Conservation (phyloP, 2,329 filamentous ascomycete species). For the Penicillium sp. region DNA sequence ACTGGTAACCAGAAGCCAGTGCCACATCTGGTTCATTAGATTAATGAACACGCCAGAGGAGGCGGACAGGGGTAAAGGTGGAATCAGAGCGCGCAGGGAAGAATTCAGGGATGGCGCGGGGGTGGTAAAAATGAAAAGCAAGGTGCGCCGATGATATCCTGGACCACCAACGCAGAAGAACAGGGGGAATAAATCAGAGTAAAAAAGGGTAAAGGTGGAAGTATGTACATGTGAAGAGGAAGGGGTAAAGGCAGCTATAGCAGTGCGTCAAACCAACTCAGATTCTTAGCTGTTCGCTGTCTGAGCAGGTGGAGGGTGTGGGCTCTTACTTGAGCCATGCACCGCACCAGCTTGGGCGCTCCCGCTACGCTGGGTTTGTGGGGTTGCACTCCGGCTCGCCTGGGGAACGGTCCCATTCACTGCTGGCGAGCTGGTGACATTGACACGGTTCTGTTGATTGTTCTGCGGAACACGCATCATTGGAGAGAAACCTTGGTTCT, state of each 20-base stretch:
- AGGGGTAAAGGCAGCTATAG: conserved; percentile 6
- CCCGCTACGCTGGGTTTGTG: conserved; percentile 53
- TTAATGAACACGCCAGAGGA: conserved; percentile 25
- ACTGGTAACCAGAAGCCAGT: conserved; percentile 34
- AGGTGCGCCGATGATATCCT: conserved; percentile 24
- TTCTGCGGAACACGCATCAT: conserved; percentile 59
- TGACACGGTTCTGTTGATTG: conserved; percentile 49
- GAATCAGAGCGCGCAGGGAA: conserved; percentile 28
- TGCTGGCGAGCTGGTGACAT: conserved; percentile 50
- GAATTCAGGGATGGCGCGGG: conserved; percentile 10
- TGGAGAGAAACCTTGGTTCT: conserved; percentile 59
- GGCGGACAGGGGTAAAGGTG: conserved; percentile 11
- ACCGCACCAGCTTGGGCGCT: conserved; percentile 49
- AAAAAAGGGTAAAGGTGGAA: conserved; percentile 24
- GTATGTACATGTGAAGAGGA: conserved; percentile 43
- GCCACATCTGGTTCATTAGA: conserved; percentile 29
- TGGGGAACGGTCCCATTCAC: conserved; percentile 52
- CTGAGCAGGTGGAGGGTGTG: conserved; percentile 50
- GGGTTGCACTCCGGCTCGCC: conserved; percentile 53
- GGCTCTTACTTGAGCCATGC: conserved; percentile 49
- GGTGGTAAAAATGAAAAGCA: conserved; percentile 14
- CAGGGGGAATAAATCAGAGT: conserved; percentile 30
- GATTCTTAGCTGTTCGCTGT: conserved; percentile 43
- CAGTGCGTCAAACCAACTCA: background rate
- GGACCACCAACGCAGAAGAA: conserved; percentile 22